Percentiles rank a stretch among this genome's conserved stretches.
phyloP scores from a whole-genome alignment of 192 early-diverging fungal species.

The Kickxella alabastrina region DNA sequence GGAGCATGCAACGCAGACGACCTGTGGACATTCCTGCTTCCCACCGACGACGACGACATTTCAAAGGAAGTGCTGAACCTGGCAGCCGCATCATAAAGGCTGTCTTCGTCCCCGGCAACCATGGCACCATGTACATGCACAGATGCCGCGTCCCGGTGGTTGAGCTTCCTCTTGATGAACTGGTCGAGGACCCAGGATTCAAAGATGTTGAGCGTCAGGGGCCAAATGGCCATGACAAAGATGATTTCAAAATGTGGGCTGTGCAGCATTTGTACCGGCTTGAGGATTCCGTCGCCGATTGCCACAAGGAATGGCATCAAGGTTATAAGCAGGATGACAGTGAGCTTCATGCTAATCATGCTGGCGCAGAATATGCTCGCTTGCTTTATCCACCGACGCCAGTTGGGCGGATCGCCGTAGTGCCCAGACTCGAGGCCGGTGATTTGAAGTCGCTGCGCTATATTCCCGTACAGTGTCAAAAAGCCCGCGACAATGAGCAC shows the following conservation, averaged over 20 bases:
- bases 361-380: constrained; percentile 31
- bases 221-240: constrained; percentile 53
- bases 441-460: constrained; percentile 15
- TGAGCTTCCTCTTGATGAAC: constrained; percentile 38
- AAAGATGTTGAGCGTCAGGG: constrained; percentile 46
- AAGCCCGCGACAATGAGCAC: constrained; percentile 36
- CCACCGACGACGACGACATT: constrained; percentile 15
- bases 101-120: constrained; percentile 1
- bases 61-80: constrained; percentile 14
- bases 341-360: constrained; percentile 51
- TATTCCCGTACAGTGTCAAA: constrained; percentile 17
- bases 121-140: constrained; percentile 32
- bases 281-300: constrained; percentile 40
- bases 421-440: constrained; percentile 42
- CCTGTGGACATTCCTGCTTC: constrained; percentile 24
- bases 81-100: background rate
- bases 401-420: constrained; percentile 46
- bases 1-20: constrained; percentile 6
- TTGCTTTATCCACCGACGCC: constrained; percentile 44
- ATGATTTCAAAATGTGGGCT: constrained; percentile 46
- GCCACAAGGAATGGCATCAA: constrained; percentile 35
- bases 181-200: constrained; percentile 53
- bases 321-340: constrained; percentile 27
- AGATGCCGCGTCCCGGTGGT: constrained; percentile 1
- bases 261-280: constrained; percentile 34